Percentiles rank a stretch among this genome's conserved stretches.
Conservation (phyloP, 1,139 yeast genomes). For the Pneumocystis jirovecii region DNA sequence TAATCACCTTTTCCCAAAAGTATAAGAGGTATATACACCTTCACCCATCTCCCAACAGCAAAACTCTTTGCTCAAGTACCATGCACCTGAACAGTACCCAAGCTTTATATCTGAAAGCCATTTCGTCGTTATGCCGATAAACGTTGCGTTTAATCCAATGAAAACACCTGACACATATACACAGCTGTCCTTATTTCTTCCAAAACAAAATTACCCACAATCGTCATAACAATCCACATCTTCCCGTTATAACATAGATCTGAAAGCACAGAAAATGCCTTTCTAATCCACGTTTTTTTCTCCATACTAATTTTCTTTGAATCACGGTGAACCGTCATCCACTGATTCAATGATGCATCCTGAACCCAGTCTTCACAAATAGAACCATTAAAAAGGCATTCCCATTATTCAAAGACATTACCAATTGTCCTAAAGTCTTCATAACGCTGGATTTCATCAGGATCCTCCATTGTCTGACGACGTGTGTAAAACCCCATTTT, state of each 20-base stretch:
- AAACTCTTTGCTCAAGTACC: constrained; percentile 57
- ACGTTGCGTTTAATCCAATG: constrained; percentile 74
- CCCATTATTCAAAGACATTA: neutral
- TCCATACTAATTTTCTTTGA: constrained; percentile 13
- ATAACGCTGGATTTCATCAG: constrained; percentile 22
- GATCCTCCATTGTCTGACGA: constrained; percentile 6
- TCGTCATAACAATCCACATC: constrained; percentile 61
- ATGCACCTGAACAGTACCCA: constrained; percentile 60
- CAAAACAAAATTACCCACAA: constrained; percentile 37
- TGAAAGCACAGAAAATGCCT: constrained; percentile 20
- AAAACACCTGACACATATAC: constrained; percentile 20
- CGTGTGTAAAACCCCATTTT: neutral
- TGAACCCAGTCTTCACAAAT: constrained; percentile 66
- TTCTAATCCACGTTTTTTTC: constrained; percentile 10
- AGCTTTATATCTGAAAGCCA: constrained; percentile 66
- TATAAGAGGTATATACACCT: constrained; percentile 10
- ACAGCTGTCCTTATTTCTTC: neutral
- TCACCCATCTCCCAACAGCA: constrained; percentile 44
- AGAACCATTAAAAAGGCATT: neutral
- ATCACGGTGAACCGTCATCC: constrained; percentile 21
- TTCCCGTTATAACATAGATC: constrained; percentile 34
- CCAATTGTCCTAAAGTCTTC: constrained; percentile 25
- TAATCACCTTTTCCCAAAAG: neutral
- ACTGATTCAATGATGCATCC: constrained; percentile 44
- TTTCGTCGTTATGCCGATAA: constrained; percentile 65